These are phyloP conservation scores for Dactylellina cionopaga DNA, from an alignment of 2,329 filamentous ascomycete species.

Conservation along the genomic window DNA sequence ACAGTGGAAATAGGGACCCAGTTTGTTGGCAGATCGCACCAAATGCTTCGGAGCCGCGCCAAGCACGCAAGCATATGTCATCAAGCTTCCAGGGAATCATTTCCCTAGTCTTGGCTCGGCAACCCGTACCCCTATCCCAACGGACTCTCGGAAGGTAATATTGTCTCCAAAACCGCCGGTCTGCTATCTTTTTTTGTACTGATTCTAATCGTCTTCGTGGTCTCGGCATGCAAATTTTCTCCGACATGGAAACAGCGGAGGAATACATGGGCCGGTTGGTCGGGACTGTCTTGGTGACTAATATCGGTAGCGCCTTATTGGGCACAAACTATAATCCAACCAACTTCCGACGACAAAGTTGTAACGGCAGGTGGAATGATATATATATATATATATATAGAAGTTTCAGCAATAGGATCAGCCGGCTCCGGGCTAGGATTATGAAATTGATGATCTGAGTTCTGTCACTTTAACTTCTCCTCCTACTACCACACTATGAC, in stretches of 20 bases:
- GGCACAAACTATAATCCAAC: too few species aligned
- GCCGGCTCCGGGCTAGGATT: too few species aligned
- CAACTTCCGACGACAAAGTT: too few species aligned
- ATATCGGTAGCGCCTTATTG: too few species aligned
- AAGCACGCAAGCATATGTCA: conserved; percentile 3
- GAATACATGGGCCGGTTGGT: background rate
- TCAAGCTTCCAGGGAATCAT: background rate
- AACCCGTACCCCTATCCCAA: background rate
- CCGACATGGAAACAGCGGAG: background rate
- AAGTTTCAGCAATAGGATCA: too few species aligned
- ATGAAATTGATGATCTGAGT: too few species aligned
- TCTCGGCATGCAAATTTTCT: conserved; percentile 2
- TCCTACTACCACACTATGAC: too few species aligned
- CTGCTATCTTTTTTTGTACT: background rate
- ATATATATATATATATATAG: too few species aligned
- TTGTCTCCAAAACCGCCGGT: conserved; percentile 7
- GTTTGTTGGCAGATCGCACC: background rate
- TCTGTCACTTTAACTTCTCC: too few species aligned
- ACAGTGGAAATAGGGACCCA: conserved; percentile 1
- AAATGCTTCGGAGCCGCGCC: background rate
- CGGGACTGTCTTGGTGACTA: too few species aligned
- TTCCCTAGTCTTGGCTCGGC: background rate
- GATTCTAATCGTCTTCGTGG: background rate
- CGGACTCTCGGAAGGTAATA: background rate
- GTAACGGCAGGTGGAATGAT: too few species aligned